Conservation (phyloP, 1,284 basidiomycete species). For the Cystobasidium slooffiae region DNA sequence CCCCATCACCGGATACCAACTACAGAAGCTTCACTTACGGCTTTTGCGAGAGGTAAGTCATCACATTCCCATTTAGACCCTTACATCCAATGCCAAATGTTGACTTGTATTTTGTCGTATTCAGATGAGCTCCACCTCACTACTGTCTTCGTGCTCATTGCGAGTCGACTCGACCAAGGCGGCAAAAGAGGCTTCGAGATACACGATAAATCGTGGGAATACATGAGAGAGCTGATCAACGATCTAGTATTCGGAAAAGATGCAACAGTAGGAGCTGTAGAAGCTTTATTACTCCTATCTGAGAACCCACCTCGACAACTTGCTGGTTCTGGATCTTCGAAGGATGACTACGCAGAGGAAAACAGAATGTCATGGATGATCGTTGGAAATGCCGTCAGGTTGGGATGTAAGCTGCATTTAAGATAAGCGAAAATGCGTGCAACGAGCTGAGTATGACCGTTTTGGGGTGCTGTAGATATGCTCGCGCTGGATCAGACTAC, state of each 20-base stretch:
- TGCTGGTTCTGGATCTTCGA: constrained; percentile 8
- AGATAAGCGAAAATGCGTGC: not conserved
- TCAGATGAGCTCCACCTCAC: constrained; percentile 58
- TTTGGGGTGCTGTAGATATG: constrained; percentile 45
- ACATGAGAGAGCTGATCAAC: constrained; percentile 55
- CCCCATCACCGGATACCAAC: constrained; percentile 57
- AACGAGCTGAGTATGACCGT: not conserved
- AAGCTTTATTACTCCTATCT: constrained; percentile 58
- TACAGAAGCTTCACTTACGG: constrained; percentile 55
- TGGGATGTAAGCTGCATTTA: constrained; percentile 21
- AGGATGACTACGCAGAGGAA: constrained; percentile 54
- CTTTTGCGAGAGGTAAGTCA: constrained; percentile 50
- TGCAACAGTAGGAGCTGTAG: constrained; percentile 58
- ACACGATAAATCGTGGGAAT: constrained; percentile 48
- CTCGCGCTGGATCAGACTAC: constrained; percentile 55
- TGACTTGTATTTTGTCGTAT: constrained; percentile 46
- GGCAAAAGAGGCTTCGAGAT: constrained; percentile 21
- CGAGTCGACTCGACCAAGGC: constrained; percentile 55
- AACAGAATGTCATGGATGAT: constrained; percentile 59
- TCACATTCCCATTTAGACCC: not conserved
- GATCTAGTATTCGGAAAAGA: constrained; percentile 56
- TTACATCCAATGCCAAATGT: not conserved
- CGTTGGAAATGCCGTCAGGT: constrained; percentile 57
- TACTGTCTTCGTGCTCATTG: constrained; percentile 59
- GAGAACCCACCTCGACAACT: constrained; percentile 50